Base-by-base conservation (phyloP, 306 rosid genomes). In the Inga leiocalycina region DNA sequence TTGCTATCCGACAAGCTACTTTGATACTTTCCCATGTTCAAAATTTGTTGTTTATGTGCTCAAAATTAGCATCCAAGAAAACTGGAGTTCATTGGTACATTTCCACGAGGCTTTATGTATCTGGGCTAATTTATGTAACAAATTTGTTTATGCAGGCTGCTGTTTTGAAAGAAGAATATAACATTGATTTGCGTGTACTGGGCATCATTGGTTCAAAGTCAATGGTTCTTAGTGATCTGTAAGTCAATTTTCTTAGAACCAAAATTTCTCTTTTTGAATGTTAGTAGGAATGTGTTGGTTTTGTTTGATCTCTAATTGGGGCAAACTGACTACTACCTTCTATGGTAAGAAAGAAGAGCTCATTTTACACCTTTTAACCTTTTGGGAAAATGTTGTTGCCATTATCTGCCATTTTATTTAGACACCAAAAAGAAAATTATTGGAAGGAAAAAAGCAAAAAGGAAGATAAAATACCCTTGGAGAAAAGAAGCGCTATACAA, bases 141-240 rank as follows among this genome's bases (percentile, higher is more conserved):
- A 46, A 45, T 49, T 43, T 71, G 57, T 65, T 77, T 76, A 82
- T 87, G 81, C 87, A 93, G 99, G 90, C 98, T 17, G 93, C 97
- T 45, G 78, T 84, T 62, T 91, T 96, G 81, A 96, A 96, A 92
- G 98, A 96, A 91, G 94, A 96, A 77, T 94, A 92, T 62, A 93
- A 96, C 90, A 96, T 96, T 84, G 99, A 93, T 85, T 85, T 96
- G 85, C 99, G 98, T 79, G 99, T 93, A 45, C 69, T 94, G 97
- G 99, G 98, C 89, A 96, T 96, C 79, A 89, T 88, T 78, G 87
- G 97, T 73, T 91, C 97, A 77, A 87, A 85, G 79, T 90, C 88
- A 80, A 96, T 96, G 98, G 89, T 96, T 86, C 89, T 96, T 75
- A 90, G 93, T 79, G 94, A 96, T 65, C 24, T 13, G 99, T 96